Percentiles rank a stretch among this genome's conserved stretches.
Conservation (phyloP, 257 asterid genomes). For the Solanum medicagineum region DNA sequence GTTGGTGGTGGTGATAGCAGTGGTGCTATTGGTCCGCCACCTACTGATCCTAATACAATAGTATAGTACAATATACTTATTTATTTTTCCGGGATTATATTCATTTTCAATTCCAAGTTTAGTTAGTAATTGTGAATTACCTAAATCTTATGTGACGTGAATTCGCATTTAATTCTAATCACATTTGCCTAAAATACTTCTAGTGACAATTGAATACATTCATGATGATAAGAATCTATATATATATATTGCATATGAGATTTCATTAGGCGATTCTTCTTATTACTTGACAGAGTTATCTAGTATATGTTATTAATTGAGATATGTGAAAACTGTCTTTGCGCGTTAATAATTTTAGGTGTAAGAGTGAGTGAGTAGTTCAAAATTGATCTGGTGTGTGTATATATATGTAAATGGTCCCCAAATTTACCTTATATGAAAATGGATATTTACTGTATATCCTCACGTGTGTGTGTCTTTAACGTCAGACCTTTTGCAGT, state of each 20-base stretch:
- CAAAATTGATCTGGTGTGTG: not conserved
- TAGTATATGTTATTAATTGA: too few relatives aligned
- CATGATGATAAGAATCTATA: not conserved
- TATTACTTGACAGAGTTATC: not conserved
- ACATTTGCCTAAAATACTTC: not conserved
- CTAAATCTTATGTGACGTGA: not conserved
- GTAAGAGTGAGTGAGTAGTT: not conserved
- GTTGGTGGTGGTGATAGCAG: not conserved
- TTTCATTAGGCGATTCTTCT: not conserved
- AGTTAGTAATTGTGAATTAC: not conserved
- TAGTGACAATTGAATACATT: not conserved
- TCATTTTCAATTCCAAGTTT: not conserved
- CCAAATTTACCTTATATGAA: not conserved
- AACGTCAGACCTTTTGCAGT: not conserved
- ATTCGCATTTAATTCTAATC: not conserved
- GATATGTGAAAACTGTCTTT: not conserved
- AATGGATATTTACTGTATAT: not conserved
- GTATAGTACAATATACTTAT: conserved; percentile 6
- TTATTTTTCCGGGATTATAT: not conserved
- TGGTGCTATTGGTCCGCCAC: not conserved
- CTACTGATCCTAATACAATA: conserved; percentile 9
- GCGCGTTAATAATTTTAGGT: not conserved
- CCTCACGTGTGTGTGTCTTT: conserved; percentile 5
- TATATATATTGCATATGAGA: not conserved
- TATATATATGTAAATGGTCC: not conserved